Evolutionary conservation across 2,329 filamentous ascomycete species (phyloP), one percentile per base, ranked within the genome.

Genomic region (Zarea fungicola): DNA sequence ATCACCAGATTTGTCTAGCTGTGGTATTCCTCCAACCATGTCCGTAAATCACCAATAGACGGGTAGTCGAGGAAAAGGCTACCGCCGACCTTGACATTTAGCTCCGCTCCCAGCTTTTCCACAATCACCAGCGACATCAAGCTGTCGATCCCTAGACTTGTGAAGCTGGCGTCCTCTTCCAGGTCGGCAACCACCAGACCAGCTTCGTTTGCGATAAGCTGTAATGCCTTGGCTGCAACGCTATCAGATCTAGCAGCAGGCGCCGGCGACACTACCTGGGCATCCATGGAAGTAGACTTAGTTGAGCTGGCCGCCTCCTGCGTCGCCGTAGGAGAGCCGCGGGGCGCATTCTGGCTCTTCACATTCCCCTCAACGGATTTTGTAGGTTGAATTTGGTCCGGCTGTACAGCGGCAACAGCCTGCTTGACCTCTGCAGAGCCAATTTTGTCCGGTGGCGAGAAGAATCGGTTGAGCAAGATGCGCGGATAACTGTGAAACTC

Each of bases 401-500:
- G n/a, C n/a, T n/a, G n/a, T n/a, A n/a, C n/a, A n/a, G n/a, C n/a
- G n/a, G n/a, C n/a, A n/a, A n/a, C n/a, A n/a, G n/a, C n/a, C n/a
- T n/a, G n/a, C n/a, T n/a, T n/a, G n/a, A n/a, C n/a, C n/a, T n/a
- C n/a, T n/a, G n/a, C n/a, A n/a, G n/a, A n/a, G n/a, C n/a, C n/a
- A 21, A 36, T 36, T 10, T 36, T 11, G 21, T 36, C 32, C 7
- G 53, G 43, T 4, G 54, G 31, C 5, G 84, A 83, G 53, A 87
- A 68, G 63, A 87, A 77, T 56, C 81, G 76, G 69, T 85, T 84
- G 52, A 87, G 71, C 21, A 83, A 72, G 57, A 78, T 77, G 58
- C 84, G 81, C 29, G 83, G 82, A 47, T 85, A 83, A 56, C 78
- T 74, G 62, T 81, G 78, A 71, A 87, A 86, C 63, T 80, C 79